Evolutionary conservation across 495 filamentous ascomycete species (phyloP), one percentile per base, ranked within the genome.

Genomic region (Talaromyces nanjingensis): DNA sequence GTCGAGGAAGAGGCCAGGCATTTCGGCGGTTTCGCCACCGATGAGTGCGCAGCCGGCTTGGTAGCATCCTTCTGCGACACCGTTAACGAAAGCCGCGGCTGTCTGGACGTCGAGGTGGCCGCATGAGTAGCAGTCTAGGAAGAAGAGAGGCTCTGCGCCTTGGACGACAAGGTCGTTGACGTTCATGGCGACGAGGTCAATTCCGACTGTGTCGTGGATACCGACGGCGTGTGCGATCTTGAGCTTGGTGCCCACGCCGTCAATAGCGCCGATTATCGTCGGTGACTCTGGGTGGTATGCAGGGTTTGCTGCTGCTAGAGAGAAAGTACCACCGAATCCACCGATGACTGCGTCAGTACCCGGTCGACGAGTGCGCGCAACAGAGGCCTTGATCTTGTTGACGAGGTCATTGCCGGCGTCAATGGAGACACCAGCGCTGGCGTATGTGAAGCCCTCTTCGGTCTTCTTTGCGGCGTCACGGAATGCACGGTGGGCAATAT

Each of bases 121-220:
- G 78, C 91, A 96, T 54, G 91, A 92, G 81, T 92, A 97, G 82
- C 91, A 96, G 80, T 98, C 94, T 58, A 97, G 86, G 84, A 98
- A 97, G 79, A 91, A 91, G 70, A 97, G 81, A 9, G 94, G 91
- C 71, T 93, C 89, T 1, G 94, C 94, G 59, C 94, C 94, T 75
- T 97, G 92, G 14, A 97, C 94, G 53, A 98, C 87, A 0, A 98
- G 83, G 75, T 98, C 94, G 75, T 98, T 98, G 71, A 97, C 94
- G 73, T 96, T 96, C 96, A 98, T 98, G 66, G 94, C 94, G 2
- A 98, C 96, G 12, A 98, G 84, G 73, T 98, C 94, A 69, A 98
- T 91, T 66, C 91, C 93, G 12, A 98, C 92, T 5, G 91, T 96
- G 74, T 91, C 86, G 77, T 97, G 93, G 77, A 96, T 91, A 60